Conservation (phyloP, 805 yeast genomes). For the Candida easanensis region DNA sequence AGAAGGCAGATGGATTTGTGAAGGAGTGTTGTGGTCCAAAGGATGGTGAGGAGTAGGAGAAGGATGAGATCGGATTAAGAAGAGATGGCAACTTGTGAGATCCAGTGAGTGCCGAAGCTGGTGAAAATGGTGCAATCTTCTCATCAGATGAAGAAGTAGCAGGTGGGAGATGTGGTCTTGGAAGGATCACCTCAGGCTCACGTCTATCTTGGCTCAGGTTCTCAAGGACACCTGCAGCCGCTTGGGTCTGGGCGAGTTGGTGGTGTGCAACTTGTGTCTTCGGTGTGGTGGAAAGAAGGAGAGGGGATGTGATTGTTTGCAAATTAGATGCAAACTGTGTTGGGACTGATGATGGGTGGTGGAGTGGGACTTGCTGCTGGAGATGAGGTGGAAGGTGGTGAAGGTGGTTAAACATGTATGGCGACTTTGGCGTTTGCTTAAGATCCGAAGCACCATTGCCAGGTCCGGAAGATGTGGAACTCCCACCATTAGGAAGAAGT, state of each 20-base stretch:
- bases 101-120: constrained; percentile 23
- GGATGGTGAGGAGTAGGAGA: constrained; percentile 38
- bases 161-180: constrained; percentile 5
- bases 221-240: constrained; percentile 30
- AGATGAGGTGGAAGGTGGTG: constrained; percentile 31
- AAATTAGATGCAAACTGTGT: constrained; percentile 67
- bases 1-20: constrained; percentile 28
- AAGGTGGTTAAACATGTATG: constrained; percentile 18
- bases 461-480: background rate
- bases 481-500: constrained; percentile 34
- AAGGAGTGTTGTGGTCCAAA: constrained; percentile 42
- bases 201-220: constrained; percentile 20
- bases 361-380: constrained; percentile 28
- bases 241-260: constrained; percentile 29
- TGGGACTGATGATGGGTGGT: constrained; percentile 68
- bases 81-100: constrained; percentile 21
- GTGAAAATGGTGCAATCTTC: constrained; percentile 23
- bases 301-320: constrained; percentile 61
- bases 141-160: constrained; percentile 3
- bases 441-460: background rate
- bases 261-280: constrained; percentile 33
- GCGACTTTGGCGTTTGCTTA: constrained; percentile 19
- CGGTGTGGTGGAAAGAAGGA: constrained; percentile 48
- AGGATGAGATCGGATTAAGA: constrained; percentile 21
- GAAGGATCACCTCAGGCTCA: constrained; percentile 10